Evolutionary conservation across 1,284 basidiomycete genomes (phyloP).

Genomic region (Heterobasidion irregulare): DNA sequence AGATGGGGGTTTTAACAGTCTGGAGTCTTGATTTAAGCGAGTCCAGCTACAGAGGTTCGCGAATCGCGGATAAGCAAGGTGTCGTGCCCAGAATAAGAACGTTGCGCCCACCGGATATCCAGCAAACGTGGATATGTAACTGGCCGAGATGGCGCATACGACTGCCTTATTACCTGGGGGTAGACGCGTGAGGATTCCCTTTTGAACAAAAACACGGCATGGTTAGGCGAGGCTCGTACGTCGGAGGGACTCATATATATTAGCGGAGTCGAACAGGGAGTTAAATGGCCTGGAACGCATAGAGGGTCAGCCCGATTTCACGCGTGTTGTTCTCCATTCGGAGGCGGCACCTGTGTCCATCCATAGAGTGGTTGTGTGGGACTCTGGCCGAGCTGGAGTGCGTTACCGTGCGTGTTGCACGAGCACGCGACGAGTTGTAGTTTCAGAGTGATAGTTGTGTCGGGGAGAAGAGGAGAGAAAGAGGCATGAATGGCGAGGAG

Average conservation of each 20-base stretch:
- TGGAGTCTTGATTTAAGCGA: conserved; percentile 89
- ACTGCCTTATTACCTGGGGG: conserved; percentile 68
- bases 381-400: conserved; percentile 41
- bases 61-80: neutral
- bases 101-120: conserved; percentile 62
- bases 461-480: neutral
- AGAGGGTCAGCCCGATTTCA: conserved; percentile 1
- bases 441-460: conserved; percentile 3
- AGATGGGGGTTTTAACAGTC: conserved; percentile 71
- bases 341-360: conserved; percentile 56
- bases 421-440: conserved; percentile 15
- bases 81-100: neutral
- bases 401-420: conserved; percentile 55
- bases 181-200: neutral
- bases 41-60: conserved; percentile 48
- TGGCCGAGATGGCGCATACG: conserved; percentile 74
- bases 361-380: conserved; percentile 58
- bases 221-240: conserved; percentile 29
- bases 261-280: conserved; percentile 51
- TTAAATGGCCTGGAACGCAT: conserved; percentile 37
- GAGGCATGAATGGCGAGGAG: neutral
- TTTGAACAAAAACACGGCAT: too few species aligned
- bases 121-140: conserved; percentile 76
- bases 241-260: conserved; percentile 60
- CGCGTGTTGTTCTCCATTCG: neutral